Conservation (phyloP, 1,284 basidiomycete genomes). For the Mycocalia duriaeana region DNA sequence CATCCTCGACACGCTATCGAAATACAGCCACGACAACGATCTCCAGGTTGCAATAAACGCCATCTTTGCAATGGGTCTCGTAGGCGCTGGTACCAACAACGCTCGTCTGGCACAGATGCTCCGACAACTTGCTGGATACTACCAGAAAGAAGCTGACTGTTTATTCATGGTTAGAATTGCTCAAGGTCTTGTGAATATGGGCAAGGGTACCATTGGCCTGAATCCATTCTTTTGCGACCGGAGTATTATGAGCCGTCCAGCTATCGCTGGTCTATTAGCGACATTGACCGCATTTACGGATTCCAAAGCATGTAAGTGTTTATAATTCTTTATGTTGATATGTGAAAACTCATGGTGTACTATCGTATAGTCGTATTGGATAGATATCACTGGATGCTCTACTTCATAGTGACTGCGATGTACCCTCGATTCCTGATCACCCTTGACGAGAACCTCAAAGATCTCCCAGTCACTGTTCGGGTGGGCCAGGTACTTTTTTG, state of each 20-base stretch:
- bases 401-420: slow-evolving; percentile 93
- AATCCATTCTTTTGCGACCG: slow-evolving; percentile 97
- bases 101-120: slow-evolving; percentile 97
- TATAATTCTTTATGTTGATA: slow-evolving; percentile 2
- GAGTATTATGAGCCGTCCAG: slow-evolving; percentile 84
- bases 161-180: slow-evolving; percentile 96
- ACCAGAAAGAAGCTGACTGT: slow-evolving; percentile 95
- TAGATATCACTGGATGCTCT: slow-evolving; percentile 98
- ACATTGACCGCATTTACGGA: slow-evolving; percentile 92
- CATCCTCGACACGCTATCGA: slow-evolving; percentile 97
- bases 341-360: slow-evolving; percentile 7
- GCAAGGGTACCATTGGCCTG: slow-evolving; percentile 97
- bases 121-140: slow-evolving; percentile 93
- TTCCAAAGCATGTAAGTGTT: slow-evolving; percentile 79
- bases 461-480: slow-evolving; percentile 85
- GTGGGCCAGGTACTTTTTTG: slow-evolving; percentile 75
- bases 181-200: slow-evolving; percentile 97
- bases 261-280: slow-evolving; percentile 88
- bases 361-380: slow-evolving; percentile 78
- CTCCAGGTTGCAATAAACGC: slow-evolving; percentile 94
- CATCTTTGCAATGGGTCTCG: slow-evolving; percentile 98
- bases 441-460: slow-evolving; percentile 86
- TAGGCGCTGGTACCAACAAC: slow-evolving; percentile 98
- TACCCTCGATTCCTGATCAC: slow-evolving; percentile 98
- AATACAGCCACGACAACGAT: slow-evolving; percentile 99